Conservation (phyloP, 139 green algal genomes). For the Haematococcus lacustris region DNA sequence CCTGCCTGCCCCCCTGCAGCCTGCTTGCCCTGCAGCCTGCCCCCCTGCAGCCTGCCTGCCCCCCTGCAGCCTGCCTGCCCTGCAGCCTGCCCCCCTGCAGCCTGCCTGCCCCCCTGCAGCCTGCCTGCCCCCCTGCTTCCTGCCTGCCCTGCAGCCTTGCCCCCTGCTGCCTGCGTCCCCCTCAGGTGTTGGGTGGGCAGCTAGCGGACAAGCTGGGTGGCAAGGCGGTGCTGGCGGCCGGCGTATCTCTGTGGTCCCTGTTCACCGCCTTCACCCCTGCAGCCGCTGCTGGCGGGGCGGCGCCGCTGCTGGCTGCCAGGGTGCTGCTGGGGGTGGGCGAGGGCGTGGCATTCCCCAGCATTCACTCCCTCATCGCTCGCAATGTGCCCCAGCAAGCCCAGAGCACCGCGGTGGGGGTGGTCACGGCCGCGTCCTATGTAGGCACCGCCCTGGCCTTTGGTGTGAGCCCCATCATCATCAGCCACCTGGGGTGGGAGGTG, state of each 20-base stretch:
- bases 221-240: constrained; percentile 50
- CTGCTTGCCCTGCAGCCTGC: too few relatives aligned
- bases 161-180: too few relatives aligned
- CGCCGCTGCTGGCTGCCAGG: constrained; percentile 43
- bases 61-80: too few relatives aligned
- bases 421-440: constrained; percentile 63
- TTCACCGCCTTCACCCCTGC: constrained; percentile 53
- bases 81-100: too few relatives aligned
- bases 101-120: too few relatives aligned
- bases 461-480: constrained; percentile 57
- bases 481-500: constrained; percentile 45
- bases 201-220: constrained; percentile 51
- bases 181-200: constrained; percentile 21
- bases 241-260: constrained; percentile 53
- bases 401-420: constrained; percentile 57
- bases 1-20: too few relatives aligned
- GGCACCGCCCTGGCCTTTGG: constrained; percentile 65
- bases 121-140: too few relatives aligned
- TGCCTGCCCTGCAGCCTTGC: too few relatives aligned
- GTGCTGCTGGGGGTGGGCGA: constrained; percentile 69
- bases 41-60: too few relatives aligned
- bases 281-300: constrained; percentile 39
- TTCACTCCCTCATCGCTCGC: constrained; percentile 62
- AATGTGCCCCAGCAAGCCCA: constrained; percentile 27
- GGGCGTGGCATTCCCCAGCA: constrained; percentile 68